Percentiles rank a stretch among this genome's conserved stretches.
These are phyloP conservation scores for Scheffersomyces amazonensis DNA, from an alignment of 805 yeast genomes.

Conservation along the genomic window DNA sequence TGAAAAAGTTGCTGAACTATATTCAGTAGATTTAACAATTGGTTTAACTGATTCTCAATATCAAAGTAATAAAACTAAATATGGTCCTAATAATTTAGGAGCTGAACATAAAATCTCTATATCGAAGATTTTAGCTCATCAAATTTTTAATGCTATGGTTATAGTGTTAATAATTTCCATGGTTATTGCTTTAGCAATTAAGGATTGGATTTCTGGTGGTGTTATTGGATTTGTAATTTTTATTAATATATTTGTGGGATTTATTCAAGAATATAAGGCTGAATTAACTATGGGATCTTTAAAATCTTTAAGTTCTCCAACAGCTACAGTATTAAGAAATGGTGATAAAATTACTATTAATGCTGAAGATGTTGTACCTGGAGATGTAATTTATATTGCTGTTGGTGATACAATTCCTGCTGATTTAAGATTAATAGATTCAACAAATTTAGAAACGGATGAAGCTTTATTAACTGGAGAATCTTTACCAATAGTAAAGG, in stretches of 20 bases:
- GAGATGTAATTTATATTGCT: constrained; percentile 60
- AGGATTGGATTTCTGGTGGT: constrained; percentile 82
- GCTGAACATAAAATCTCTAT: constrained; percentile 56
- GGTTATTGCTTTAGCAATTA: constrained; percentile 68
- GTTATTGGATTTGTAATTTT: constrained; percentile 67
- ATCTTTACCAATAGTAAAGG: constrained; percentile 61
- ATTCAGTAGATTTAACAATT: constrained; percentile 8
- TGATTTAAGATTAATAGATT: constrained; percentile 57
- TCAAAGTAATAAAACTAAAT: constrained; percentile 11
- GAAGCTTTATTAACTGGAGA: constrained; percentile 69
- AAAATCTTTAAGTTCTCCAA: constrained; percentile 63
- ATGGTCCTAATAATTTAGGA: constrained; percentile 64
- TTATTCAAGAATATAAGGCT: constrained; percentile 68
- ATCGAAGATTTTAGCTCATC: constrained; percentile 57
- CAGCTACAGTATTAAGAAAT: constrained; percentile 63
- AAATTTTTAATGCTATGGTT: constrained; percentile 76
- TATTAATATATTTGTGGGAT: constrained; percentile 65
- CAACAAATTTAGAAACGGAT: constrained; percentile 67
- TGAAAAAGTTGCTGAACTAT: constrained; percentile 13
- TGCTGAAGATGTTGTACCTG: constrained; percentile 68
- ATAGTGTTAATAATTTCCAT: constrained; percentile 66
- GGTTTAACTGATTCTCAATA: constrained; percentile 21
- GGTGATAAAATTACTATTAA: constrained; percentile 57
- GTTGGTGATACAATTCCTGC: constrained; percentile 81
- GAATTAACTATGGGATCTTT: constrained; percentile 79